phyloP scores from a whole-genome alignment of 345 rosid genomes.

The Angophora floribunda region DNA sequence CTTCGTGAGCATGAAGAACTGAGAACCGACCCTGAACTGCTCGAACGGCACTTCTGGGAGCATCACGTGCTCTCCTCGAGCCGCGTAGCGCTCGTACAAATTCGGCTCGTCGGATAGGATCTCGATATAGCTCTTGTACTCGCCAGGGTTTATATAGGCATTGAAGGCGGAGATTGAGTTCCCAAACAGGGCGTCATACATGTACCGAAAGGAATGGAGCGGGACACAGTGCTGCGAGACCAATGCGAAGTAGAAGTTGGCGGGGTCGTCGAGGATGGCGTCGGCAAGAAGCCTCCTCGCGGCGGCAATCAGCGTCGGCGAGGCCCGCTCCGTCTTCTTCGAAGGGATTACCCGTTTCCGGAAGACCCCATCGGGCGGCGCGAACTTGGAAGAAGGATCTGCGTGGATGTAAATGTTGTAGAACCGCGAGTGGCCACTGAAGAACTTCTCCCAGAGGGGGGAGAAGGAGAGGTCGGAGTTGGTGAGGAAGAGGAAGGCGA shows the following conservation, averaged over 20 bases:
- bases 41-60: slow-evolving; percentile 54
- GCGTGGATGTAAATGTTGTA: slow-evolving; percentile 80
- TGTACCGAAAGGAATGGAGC: slow-evolving; percentile 61
- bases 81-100: slow-evolving; percentile 48
- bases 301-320: slow-evolving; percentile 69
- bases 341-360: slow-evolving; percentile 44
- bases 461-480: slow-evolving; percentile 74
- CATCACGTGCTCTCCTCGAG: slow-evolving; percentile 56
- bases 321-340: slow-evolving; percentile 51
- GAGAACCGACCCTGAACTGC: slow-evolving; percentile 76
- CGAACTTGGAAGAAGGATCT: slow-evolving; percentile 36
- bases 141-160: slow-evolving; percentile 22
- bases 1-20: slow-evolving; percentile 65
- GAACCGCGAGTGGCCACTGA: slow-evolving; percentile 35
- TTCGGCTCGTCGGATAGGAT: slow-evolving; percentile 53
- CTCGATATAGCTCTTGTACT: slow-evolving; percentile 58
- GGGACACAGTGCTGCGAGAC: slow-evolving; percentile 79
- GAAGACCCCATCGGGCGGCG: slow-evolving; percentile 13
- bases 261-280: slow-evolving; percentile 73
- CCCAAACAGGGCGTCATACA: slow-evolving; percentile 53
- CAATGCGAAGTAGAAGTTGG: slow-evolving; percentile 73
- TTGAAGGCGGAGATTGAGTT: background rate
- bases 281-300: slow-evolving; percentile 63
- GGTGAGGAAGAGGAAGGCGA: slow-evolving; percentile 90
- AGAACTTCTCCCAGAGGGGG: slow-evolving; percentile 73